phyloP scores from a whole-genome alignment of 129 eudicot genomes.

The Sambucus nigra region DNA sequence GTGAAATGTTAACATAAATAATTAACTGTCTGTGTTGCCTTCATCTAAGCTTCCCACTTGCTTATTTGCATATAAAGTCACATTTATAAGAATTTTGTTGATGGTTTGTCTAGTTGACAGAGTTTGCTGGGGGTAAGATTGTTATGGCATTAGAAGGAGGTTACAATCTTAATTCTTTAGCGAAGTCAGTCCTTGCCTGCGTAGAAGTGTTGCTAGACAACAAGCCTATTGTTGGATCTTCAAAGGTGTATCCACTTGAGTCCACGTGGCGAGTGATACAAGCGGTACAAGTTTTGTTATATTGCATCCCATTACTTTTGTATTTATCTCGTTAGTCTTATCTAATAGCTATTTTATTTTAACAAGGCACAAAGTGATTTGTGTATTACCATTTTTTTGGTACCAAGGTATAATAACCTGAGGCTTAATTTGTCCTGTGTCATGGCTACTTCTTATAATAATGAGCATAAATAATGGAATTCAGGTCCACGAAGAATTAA shows the following conservation, averaged over 20 bases:
- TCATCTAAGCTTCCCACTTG: background rate
- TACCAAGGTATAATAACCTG: background rate
- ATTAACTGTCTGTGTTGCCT: too few species aligned
- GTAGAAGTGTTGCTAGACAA: slow-evolving; percentile 58
- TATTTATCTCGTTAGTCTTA: background rate
- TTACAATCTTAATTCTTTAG: slow-evolving; percentile 70
- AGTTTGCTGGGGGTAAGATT: slow-evolving; percentile 72
- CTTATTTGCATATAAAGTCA: too few species aligned
- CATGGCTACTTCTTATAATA: slow-evolving; percentile 2
- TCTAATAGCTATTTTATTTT: background rate
- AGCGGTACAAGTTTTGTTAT: slow-evolving; percentile 23
- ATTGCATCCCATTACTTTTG: background rate
- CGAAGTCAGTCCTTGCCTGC: slow-evolving; percentile 72
- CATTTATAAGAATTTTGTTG: background rate
- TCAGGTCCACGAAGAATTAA: slow-evolving; percentile 73
- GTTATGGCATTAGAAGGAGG: slow-evolving; percentile 93
- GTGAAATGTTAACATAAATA: background rate
- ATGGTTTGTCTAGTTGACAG: slow-evolving; percentile 54
- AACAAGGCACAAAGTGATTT: background rate
- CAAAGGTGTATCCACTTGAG: slow-evolving; percentile 57
- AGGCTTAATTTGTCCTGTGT: background rate
- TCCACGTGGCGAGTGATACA: slow-evolving; percentile 80
- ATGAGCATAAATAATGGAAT: slow-evolving; percentile 1
- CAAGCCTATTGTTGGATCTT: slow-evolving; percentile 34
- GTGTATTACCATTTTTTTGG: background rate